A percentile compares a stretch with the other conserved stretches of the same genome.
These are phyloP conservation scores for Aspergillus baeticus DNA, from an alignment of 495 filamentous ascomycete genomes.

Conservation along the genomic window DNA sequence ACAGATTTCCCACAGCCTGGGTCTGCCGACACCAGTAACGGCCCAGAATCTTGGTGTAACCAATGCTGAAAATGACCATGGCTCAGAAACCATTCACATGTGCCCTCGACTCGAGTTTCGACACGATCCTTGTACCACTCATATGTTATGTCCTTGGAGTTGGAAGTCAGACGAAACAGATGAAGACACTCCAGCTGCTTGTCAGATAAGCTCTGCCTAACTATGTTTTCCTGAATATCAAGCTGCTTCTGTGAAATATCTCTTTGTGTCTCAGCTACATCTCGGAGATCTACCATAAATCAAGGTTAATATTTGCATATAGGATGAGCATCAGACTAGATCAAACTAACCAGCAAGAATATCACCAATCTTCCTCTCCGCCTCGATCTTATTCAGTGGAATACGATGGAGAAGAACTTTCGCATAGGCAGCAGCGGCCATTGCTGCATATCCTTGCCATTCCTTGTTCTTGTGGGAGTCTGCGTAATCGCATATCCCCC, in stretches of 20 bases:
- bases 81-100: constrained; percentile 38
- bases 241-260: too few relatives aligned
- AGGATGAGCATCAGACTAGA: too few relatives aligned
- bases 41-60: constrained; percentile 15
- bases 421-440: constrained; percentile 31
- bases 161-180: too few relatives aligned
- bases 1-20: constrained; percentile 45
- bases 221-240: too few relatives aligned
- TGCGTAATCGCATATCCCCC: constrained; percentile 35
- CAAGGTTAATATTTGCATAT: too few relatives aligned
- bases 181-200: too few relatives aligned
- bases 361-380: too few relatives aligned
- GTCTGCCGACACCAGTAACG: constrained; percentile 38
- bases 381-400: not conserved
- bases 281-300: too few relatives aligned
- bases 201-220: too few relatives aligned
- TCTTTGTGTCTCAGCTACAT: too few relatives aligned
- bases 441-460: constrained; percentile 27
- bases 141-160: too few relatives aligned
- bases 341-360: too few relatives aligned
- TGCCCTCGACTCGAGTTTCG: constrained; percentile 24
- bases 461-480: constrained; percentile 37
- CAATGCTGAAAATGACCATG: constrained; percentile 24
- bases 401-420: constrained; percentile 20
- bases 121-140: not conserved